Evolutionary conservation across 1,284 basidiomycete species (phyloP).

Genomic region (Trichosporon asahii): DNA sequence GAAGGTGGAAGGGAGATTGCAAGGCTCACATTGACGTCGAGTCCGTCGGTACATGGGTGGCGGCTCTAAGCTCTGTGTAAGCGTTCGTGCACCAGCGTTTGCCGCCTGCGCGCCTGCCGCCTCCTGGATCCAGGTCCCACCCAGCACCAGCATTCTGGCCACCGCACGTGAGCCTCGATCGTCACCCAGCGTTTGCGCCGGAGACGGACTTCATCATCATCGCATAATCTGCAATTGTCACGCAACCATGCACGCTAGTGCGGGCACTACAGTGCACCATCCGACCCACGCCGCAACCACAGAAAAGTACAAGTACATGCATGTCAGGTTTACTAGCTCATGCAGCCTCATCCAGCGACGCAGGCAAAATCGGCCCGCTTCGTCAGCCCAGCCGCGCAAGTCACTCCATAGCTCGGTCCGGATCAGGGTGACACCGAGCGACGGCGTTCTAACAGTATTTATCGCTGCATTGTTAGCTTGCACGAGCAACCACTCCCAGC

Average conservation of each 20-base stretch:
- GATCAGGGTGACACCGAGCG: not conserved
- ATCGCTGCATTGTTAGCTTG: not conserved
- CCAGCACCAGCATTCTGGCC: not conserved
- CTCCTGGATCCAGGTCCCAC: not conserved
- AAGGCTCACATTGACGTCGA: not conserved
- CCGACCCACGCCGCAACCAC: not conserved
- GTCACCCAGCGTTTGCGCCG: not conserved
- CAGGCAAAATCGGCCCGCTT: not conserved
- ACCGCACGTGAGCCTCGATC: not conserved
- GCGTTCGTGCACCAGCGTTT: not conserved
- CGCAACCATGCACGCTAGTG: not conserved
- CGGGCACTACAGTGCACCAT: not conserved
- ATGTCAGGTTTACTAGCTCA: not conserved
- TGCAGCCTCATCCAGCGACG: not conserved
- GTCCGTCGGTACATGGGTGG: not conserved
- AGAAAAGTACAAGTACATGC: not conserved
- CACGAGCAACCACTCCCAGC: too few relatives aligned
- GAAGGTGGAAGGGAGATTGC: not conserved
- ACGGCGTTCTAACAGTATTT: not conserved
- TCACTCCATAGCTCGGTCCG: not conserved
- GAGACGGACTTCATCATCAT: not conserved
- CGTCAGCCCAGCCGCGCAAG: not conserved
- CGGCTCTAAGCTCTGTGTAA: not conserved
- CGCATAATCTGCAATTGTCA: not conserved
- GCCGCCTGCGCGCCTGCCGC: not conserved